Percentiles rank a stretch among this genome's conserved stretches.
phyloP scores from a whole-genome alignment of 1,139 yeast species.

The Scheffersomyces quercinus region DNA sequence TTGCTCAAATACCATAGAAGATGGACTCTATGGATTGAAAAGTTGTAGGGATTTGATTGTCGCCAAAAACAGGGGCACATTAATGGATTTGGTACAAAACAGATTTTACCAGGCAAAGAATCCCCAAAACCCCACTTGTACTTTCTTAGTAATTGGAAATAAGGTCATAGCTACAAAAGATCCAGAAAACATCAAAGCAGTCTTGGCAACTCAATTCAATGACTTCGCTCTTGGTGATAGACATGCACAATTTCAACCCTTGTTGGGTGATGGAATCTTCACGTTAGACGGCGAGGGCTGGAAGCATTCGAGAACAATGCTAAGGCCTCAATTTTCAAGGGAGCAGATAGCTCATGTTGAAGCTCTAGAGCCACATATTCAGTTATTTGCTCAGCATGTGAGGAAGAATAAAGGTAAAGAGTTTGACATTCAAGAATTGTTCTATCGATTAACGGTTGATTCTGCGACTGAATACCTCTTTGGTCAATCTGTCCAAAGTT shows the following conservation, averaged over 20 bases:
- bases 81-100: constrained; percentile 11
- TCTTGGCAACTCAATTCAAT: constrained; percentile 46
- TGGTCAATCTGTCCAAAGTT: constrained; percentile 34
- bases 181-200: constrained; percentile 36
- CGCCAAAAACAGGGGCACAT: constrained; percentile 11
- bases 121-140: constrained; percentile 7
- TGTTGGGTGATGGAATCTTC: constrained; percentile 60
- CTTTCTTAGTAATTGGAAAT: constrained; percentile 15
- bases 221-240: constrained; percentile 55
- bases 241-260: constrained; percentile 40
- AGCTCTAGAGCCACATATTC: constrained; percentile 48
- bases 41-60: constrained; percentile 9
- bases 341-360: constrained; percentile 55
- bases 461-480: constrained; percentile 44
- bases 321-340: constrained; percentile 59
- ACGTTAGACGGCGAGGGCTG: constrained; percentile 57
- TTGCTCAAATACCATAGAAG: constrained; percentile 8
- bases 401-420: constrained; percentile 18
- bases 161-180: constrained; percentile 19
- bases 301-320: constrained; percentile 59
- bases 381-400: constrained; percentile 36
- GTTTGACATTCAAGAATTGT: constrained; percentile 39
- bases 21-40: constrained; percentile 6
- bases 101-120: constrained; percentile 4
- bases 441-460: constrained; percentile 41